Evolutionary conservation across 2,329 filamentous ascomycete species (phyloP).

Genomic region (Botrytis squamosa): DNA sequence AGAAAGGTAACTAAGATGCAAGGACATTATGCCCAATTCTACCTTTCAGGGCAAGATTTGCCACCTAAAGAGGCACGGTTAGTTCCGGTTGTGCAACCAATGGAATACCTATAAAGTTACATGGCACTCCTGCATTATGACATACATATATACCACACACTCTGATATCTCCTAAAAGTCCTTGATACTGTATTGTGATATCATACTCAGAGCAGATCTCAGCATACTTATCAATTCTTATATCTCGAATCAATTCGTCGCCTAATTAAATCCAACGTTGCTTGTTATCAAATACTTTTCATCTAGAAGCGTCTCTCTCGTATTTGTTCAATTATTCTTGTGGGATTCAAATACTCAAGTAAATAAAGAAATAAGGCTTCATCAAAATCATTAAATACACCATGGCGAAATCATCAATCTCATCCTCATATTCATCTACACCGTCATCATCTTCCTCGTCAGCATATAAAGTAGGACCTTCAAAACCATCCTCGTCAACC

Average conservation of each 20-base stretch:
- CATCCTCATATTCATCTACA: not conserved
- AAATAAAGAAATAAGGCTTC: not conserved
- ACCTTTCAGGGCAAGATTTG: not conserved
- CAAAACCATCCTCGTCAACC: not conserved
- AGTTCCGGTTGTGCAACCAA: not conserved
- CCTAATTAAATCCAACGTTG: not conserved
- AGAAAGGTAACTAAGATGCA: not conserved
- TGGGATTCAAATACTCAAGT: not conserved
- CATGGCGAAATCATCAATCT: not conserved
- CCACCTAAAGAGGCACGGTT: not conserved
- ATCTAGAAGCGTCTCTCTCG: not conserved
- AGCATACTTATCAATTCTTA: not conserved
- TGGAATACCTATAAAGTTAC: not conserved
- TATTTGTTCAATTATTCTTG: not conserved
- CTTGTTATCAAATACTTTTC: not conserved
- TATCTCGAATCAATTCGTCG: not conserved
- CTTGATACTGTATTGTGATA: not conserved
- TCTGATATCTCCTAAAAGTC: not conserved
- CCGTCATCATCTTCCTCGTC: not conserved
- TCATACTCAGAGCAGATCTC: not conserved
- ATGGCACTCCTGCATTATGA: constrained; percentile 1
- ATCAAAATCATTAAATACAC: not conserved
- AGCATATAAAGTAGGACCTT: not conserved
- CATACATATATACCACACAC: not conserved
- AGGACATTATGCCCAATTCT: not conserved